These are phyloP conservation scores for Helianthus tuberosus DNA, from an alignment of 129 eudicot species.

Conservation along the genomic window DNA sequence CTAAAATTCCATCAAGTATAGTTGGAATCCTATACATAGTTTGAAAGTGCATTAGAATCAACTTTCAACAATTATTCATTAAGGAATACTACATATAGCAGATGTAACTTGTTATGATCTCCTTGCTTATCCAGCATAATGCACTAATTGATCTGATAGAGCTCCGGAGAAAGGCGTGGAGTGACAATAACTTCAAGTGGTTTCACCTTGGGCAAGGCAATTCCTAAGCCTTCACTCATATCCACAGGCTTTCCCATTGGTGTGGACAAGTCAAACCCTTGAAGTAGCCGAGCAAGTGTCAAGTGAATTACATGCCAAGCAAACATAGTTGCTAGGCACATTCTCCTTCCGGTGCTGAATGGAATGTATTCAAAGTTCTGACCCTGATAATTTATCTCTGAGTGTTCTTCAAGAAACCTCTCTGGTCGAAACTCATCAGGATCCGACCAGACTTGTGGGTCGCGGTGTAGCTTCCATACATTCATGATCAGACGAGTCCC, in stretches of 20 bases:
- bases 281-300: conserved; percentile 34
- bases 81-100: neutral
- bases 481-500: conserved; percentile 51
- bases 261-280: conserved; percentile 20
- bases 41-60: neutral
- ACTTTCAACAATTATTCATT: neutral
- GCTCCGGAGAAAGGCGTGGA: conserved; percentile 10
- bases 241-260: conserved; percentile 14
- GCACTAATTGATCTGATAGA: conserved; percentile 4
- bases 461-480: conserved; percentile 53
- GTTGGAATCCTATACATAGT: neutral
- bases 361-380: conserved; percentile 38
- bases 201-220: conserved; percentile 35
- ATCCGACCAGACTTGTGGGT: conserved; percentile 38
- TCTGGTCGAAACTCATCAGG: conserved; percentile 37
- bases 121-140: neutral
- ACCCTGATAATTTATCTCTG: conserved; percentile 8
- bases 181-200: conserved; percentile 9
- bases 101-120: neutral
- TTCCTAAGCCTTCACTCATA: conserved; percentile 18
- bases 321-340: conserved; percentile 32
- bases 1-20: neutral
- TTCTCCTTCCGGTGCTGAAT: conserved; percentile 35
- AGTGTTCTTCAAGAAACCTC: conserved; percentile 23
- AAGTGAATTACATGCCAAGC: conserved; percentile 11